Percentiles rank a stretch among this genome's conserved stretches.
These are phyloP conservation scores for Phytophthora europaea DNA, from an alignment of 352 stramenopile species.

Conservation along the genomic window DNA sequence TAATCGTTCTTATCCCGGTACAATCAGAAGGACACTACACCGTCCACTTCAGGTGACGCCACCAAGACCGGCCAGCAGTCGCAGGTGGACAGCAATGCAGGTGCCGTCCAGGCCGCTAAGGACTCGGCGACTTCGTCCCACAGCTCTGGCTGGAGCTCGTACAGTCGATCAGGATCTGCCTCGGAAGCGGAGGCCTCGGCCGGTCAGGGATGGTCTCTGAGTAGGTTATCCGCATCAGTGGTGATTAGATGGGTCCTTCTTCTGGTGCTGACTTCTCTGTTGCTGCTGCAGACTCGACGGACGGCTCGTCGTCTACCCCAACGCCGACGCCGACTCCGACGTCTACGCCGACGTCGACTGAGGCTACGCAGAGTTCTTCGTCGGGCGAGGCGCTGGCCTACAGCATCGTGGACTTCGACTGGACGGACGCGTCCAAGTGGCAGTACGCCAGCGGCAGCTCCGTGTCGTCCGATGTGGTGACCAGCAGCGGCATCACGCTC, in stretches of 20 bases:
- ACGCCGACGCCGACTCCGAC: constrained; percentile 19
- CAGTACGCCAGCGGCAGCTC: constrained; percentile 56
- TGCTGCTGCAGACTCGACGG: constrained; percentile 29
- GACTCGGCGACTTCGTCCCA: constrained; percentile 23
- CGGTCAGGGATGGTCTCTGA: constrained; percentile 32
- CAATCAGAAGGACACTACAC: constrained; percentile 15
- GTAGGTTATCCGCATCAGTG: constrained; percentile 12
- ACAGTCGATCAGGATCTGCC: constrained; percentile 27
- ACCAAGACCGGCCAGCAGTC: constrained; percentile 14
- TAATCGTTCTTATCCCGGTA: constrained; percentile 1
- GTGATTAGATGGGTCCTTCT: background rate
- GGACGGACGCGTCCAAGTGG: constrained; percentile 70
- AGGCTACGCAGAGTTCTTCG: constrained; percentile 23
- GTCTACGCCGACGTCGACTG: constrained; percentile 26
- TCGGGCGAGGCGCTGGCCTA: constrained; percentile 52
- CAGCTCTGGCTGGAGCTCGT: constrained; percentile 27
- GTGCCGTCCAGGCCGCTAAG: constrained; percentile 35
- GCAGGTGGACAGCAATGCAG: constrained; percentile 21
- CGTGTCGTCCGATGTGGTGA: constrained; percentile 58
- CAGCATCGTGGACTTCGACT: constrained; percentile 72
- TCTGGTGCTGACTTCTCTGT: background rate
- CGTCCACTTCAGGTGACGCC: constrained; percentile 27
- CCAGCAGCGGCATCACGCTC: constrained; percentile 61
- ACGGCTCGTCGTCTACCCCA: constrained; percentile 22
- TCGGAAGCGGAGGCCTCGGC: constrained; percentile 37